A percentile compares a stretch with the other conserved stretches of the same genome.
These are phyloP conservation scores for Moringa oleifera DNA, from an alignment of 345 rosid species.

Conservation along the genomic window DNA sequence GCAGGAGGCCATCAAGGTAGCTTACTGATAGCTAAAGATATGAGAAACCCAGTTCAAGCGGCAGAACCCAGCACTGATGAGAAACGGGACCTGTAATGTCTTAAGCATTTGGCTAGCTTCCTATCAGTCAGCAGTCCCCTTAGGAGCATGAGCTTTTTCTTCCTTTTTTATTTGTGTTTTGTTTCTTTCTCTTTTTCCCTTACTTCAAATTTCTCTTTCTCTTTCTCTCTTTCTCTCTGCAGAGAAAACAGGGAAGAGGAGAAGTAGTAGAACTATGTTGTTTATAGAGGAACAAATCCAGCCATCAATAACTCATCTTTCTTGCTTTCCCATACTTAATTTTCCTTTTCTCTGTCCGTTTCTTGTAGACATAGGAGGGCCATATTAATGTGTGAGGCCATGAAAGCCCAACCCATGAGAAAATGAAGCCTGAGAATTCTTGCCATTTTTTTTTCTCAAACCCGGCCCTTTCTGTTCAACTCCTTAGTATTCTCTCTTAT, in stretches of 20 bases:
- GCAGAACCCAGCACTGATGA: constrained; percentile 40
- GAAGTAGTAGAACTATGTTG: constrained; percentile 1
- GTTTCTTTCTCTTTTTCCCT: not conserved
- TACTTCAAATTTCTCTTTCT: not conserved
- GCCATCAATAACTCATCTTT: not conserved
- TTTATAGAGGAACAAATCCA: constrained; percentile 18
- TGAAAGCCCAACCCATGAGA: no score
- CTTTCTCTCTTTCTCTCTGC: not conserved
- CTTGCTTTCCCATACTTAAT: no score
- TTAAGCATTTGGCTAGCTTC: constrained; percentile 5
- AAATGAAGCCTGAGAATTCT: no score
- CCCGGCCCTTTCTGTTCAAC: no score
- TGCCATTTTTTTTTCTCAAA: no score
- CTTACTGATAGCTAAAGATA: constrained; percentile 27
- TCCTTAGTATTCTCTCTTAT: no score
- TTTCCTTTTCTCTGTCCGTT: no score
- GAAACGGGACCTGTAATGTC: constrained; percentile 33
- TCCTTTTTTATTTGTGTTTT: constrained; percentile 6
- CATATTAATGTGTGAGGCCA: no score
- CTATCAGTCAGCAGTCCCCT: not conserved
- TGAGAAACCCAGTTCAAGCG: constrained; percentile 38
- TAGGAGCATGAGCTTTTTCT: constrained; percentile 7
- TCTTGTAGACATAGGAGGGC: no score
- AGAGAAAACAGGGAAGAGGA: not conserved
- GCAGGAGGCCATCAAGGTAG: constrained; percentile 47